phyloP scores from a whole-genome alignment of 192 early-diverging fungal genomes.

The Backusella tuberculispora region DNA sequence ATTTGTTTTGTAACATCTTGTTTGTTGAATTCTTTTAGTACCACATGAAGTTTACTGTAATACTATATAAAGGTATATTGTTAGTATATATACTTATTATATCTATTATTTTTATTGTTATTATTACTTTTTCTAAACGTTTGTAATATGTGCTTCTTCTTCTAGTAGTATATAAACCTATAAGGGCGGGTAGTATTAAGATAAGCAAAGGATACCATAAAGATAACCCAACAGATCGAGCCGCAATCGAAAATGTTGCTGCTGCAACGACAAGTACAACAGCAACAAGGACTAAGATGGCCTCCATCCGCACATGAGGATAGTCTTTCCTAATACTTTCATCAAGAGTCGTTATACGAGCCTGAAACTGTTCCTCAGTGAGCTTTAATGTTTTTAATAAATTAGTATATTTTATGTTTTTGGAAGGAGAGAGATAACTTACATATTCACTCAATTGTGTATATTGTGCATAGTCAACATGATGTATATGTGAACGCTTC shows the following conservation, averaged over 20 bases:
- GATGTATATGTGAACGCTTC: background rate
- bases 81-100: background rate
- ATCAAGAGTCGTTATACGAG: slow-evolving; percentile 14
- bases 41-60: background rate
- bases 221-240: slow-evolving; percentile 32
- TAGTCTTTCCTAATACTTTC: background rate
- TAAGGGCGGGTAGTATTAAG: slow-evolving; percentile 21
- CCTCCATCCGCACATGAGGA: slow-evolving; percentile 23
- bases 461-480: background rate
- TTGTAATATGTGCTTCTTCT: slow-evolving; percentile 14
- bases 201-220: slow-evolving; percentile 33
- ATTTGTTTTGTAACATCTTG: background rate
- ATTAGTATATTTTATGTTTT: background rate
- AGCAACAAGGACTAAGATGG: slow-evolving; percentile 18
- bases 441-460: slow-evolving; percentile 17
- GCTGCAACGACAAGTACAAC: slow-evolving; percentile 23
- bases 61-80: background rate
- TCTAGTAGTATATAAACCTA: background rate
- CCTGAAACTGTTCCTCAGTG: slow-evolving; percentile 14
- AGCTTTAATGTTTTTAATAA: slow-evolving; percentile 3
- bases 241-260: slow-evolving; percentile 28
- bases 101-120: background rate
- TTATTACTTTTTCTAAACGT: slow-evolving; percentile 1
- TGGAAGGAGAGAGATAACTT: background rate
- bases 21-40: slow-evolving; percentile 13